A percentile compares a stretch with the other conserved stretches of the same genome.
phyloP scores from a whole-genome alignment of 179 eudicot species.

The Amaranthus tricolor region DNA sequence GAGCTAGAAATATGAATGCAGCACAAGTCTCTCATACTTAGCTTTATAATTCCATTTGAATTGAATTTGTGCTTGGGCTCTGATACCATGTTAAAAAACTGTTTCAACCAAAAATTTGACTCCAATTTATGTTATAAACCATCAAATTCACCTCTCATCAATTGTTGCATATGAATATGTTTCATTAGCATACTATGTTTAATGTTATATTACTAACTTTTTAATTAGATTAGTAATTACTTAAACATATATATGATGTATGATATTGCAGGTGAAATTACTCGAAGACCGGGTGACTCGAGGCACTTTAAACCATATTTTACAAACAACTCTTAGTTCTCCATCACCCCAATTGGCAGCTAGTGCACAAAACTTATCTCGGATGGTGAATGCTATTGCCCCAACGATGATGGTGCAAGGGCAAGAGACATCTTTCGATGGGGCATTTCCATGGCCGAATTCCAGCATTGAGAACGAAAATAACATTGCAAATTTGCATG shows the following conservation, averaged over 20 bases:
- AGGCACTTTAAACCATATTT: slow-evolving; percentile 59
- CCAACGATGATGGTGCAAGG: slow-evolving; percentile 45
- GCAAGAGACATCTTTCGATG: slow-evolving; percentile 30
- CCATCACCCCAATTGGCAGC: slow-evolving; percentile 32
- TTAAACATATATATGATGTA: not conserved
- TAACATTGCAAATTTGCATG: slow-evolving; percentile 22
- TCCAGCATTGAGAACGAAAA: slow-evolving; percentile 16
- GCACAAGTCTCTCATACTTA: no score
- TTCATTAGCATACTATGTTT: no score
- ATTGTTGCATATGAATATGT: no score
- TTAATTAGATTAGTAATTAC: not conserved
- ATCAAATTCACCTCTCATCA: no score
- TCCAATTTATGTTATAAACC: no score
- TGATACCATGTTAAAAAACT: no score
- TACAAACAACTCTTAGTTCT: slow-evolving; percentile 44
- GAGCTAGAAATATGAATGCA: no score
- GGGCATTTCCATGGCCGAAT: slow-evolving; percentile 20
- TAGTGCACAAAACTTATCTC: slow-evolving; percentile 27
- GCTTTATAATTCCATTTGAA: no score
- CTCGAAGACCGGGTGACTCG: slow-evolving; percentile 80
- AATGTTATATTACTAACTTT: not conserved
- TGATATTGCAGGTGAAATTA: slow-evolving; percentile 58
- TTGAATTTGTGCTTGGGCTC: no score
- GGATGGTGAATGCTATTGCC: slow-evolving; percentile 29
- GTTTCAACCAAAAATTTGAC: no score